Percentiles rank a stretch among this genome's conserved stretches.
phyloP scores from a whole-genome alignment of 2,329 filamentous ascomycete species.

The Trichoderma koningii region DNA sequence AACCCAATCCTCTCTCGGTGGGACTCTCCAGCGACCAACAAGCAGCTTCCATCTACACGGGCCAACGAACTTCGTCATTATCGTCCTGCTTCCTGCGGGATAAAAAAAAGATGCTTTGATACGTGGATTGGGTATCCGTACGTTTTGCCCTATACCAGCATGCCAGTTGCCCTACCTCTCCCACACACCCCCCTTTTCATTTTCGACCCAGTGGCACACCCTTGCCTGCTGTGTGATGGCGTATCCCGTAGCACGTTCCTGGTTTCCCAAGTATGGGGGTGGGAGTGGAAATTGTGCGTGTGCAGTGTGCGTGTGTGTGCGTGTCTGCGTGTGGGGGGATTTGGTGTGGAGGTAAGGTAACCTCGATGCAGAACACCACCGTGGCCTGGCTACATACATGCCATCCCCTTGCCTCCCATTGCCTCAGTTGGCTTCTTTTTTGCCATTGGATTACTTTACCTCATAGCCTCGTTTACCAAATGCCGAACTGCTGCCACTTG shows the following conservation, averaged over 20 bases:
- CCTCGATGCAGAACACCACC: conserved; percentile 24
- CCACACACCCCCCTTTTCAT: conserved; percentile 33
- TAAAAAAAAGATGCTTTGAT: conserved; percentile 40
- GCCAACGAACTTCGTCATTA: conserved; percentile 37
- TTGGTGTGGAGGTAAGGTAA: conserved; percentile 20
- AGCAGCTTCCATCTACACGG: conserved; percentile 34
- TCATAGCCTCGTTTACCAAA: neutral
- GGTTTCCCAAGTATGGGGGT: conserved; percentile 31
- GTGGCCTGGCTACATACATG: conserved; percentile 1
- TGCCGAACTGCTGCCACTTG: conserved; percentile 1
- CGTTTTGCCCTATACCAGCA: conserved; percentile 41
- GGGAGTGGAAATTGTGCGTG: conserved; percentile 26
- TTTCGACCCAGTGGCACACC: conserved; percentile 31
- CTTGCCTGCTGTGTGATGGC: conserved; percentile 31
- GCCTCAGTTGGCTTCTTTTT: too few relatives aligned
- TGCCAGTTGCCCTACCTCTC: conserved; percentile 31
- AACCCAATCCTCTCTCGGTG: conserved; percentile 35
- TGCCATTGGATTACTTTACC: neutral
- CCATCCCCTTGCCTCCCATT: neutral
- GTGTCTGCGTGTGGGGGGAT: conserved; percentile 9
- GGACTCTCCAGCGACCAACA: conserved; percentile 38
- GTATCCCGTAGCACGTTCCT: conserved; percentile 34
- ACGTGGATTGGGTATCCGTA: conserved; percentile 47
- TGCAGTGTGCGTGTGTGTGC: too few relatives aligned
- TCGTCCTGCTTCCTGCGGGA: conserved; percentile 41